Evolutionary conservation across 2,329 filamentous ascomycete genomes (phyloP).

Genomic region (Akanthomyces muscarius): DNA sequence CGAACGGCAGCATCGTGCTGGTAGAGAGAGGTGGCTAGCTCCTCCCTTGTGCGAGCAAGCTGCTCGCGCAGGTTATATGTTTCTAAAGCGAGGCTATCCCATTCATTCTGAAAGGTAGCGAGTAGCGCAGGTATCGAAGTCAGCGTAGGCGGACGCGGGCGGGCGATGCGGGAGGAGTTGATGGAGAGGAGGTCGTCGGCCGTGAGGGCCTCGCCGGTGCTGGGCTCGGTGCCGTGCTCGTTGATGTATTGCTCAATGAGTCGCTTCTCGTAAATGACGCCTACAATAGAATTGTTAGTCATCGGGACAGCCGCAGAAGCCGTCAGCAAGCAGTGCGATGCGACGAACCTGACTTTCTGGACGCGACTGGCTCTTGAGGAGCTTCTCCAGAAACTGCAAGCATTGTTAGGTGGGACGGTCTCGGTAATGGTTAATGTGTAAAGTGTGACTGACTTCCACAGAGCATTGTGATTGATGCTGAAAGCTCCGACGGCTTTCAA

Average conservation of each 20-base stretch:
- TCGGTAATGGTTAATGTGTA: background rate
- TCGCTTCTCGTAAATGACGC: conserved; percentile 89
- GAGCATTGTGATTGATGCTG: conserved; percentile 38
- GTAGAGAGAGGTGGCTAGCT: conserved; percentile 89
- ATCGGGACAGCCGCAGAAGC: background rate
- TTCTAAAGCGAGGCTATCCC: conserved; percentile 90
- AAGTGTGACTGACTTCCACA: conserved; percentile 40
- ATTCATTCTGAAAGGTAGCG: conserved; percentile 95
- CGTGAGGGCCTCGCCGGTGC: conserved; percentile 79
- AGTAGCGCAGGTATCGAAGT: conserved; percentile 95
- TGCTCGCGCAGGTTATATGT: conserved; percentile 89
- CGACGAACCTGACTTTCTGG: conserved; percentile 80
- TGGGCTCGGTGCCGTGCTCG: conserved; percentile 88
- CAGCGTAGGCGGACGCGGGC: conserved; percentile 84
- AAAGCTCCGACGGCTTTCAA: conserved; percentile 28
- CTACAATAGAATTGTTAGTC: conserved; percentile 37
- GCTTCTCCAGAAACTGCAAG: conserved; percentile 89
- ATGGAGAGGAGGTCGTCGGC: conserved; percentile 83
- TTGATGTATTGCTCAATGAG: conserved; percentile 92
- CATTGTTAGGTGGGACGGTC: background rate
- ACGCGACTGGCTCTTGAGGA: conserved; percentile 90
- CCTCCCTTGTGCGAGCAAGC: conserved; percentile 82
- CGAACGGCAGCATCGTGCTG: conserved; percentile 96
- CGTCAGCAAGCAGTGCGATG: conserved; percentile 11
- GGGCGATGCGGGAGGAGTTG: conserved; percentile 77